Evolutionary conservation across 2,329 filamentous ascomycete genomes (phyloP), one percentile per base, ranked within the genome.

Genomic region (Neoascochyta sp.): DNA sequence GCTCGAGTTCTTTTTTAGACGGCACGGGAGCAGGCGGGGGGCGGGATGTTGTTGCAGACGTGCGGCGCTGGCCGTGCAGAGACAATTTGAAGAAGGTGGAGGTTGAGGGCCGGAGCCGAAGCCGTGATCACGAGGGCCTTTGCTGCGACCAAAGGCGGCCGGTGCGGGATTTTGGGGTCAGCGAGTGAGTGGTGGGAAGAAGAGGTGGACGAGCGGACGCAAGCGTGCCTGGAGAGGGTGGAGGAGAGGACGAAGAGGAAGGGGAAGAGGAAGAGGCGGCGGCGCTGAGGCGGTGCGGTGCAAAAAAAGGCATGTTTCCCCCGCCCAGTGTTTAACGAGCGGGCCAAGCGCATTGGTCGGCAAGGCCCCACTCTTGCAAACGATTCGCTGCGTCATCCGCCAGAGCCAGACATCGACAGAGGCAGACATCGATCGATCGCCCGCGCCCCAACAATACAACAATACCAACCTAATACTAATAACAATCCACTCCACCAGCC

Each of bases 41-140:
- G 66, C 17, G 69, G 69, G 22, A 68, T 60, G 62, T 63, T 64
- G 66, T 73, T 72, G 65, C 66, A 60, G 34, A 69, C 67, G 65
- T 71, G 63, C 45, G 61, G 63, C 36, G 68, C 63, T 33, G 62
- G 60, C 41, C 65, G 60, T 51, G 54, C 57, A 45, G 62, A 63
- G 37, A 64, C 68, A 70, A 68, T 52, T 69, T 71, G 68, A 43
- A 65, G 59, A 54, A 64, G 60, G 50, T 65, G 58, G 32, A 55
- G 55, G 35, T 62, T 53, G 37, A 54, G 50, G 61, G 65, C 63
- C 60, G 57, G n/a, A n/a, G n/a, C n/a, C n/a, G n/a, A 53, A 44
- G 67, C 68, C 68, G 69, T 72, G 47, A 47, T 69, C 60, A 32
- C 19, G 34, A 17, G 40, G 39, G 63, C 64, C 65, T 67, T 69